phyloP scores from a whole-genome alignment of 352 stramenopile genomes.

The Ophiocytium majus region DNA sequence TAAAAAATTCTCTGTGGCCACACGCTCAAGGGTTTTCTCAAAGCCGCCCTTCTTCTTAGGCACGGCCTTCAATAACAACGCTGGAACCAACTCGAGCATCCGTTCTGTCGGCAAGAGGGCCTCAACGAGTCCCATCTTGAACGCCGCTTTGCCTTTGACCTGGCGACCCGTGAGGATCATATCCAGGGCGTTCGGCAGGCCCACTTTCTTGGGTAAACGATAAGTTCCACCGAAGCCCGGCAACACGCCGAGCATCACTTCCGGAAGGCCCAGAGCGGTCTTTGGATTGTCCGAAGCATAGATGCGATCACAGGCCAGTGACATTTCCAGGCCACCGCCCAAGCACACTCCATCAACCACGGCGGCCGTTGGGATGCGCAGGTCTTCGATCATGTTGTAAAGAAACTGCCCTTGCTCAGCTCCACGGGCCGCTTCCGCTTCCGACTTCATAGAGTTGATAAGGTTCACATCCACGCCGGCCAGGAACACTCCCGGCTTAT shows the following conservation, averaged over 20 bases:
- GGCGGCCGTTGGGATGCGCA: background rate
- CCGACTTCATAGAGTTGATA: conserved; percentile 4
- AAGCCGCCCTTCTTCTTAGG: background rate
- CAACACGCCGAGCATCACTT: background rate
- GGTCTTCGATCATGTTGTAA: background rate
- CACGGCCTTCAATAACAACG: background rate
- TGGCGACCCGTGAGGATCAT: conserved; percentile 13
- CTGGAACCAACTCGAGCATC: background rate
- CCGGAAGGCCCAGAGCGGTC: background rate
- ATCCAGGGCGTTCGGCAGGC: conserved; percentile 1
- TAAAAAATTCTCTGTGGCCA: background rate
- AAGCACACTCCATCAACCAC: background rate
- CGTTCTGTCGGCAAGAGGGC: background rate
- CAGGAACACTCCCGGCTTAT: conserved; percentile 2
- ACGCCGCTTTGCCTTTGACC: background rate
- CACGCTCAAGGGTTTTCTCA: background rate
- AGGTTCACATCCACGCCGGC: background rate
- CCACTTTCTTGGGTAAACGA: background rate
- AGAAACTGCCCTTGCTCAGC: background rate
- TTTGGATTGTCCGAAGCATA: conserved; percentile 3
- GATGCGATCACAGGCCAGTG: background rate
- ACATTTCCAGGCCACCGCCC: background rate
- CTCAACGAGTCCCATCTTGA: conserved; percentile 8
- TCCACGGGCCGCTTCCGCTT: background rate
- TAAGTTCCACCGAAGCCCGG: conserved; percentile 12